Evolutionary conservation across 306 rosid species (phyloP).

Genomic region (Cucurbita argyrosperma): DNA sequence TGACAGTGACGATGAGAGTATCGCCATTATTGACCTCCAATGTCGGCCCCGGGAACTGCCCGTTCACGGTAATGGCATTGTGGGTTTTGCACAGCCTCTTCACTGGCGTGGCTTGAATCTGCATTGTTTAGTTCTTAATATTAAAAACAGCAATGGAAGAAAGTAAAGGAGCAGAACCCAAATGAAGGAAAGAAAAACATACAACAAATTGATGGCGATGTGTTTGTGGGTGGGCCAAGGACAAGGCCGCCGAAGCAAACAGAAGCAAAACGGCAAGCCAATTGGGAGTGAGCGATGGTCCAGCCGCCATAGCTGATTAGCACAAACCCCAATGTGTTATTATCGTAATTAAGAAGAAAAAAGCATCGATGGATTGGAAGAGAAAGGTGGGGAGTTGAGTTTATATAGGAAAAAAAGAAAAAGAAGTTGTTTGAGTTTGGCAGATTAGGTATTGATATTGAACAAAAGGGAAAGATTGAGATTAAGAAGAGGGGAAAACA

Average conservation of each 20-base stretch:
- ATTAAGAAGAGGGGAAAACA: constrained; percentile 7
- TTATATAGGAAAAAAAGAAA: constrained; percentile 6
- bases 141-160: not conserved
- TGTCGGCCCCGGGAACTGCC: constrained; percentile 84
- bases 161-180: too few relatives aligned
- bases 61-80: constrained; percentile 66
- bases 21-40: constrained; percentile 77
- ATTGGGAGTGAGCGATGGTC: constrained; percentile 7
- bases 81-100: constrained; percentile 98
- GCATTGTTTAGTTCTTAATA: not conserved
- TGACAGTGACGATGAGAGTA: constrained; percentile 59
- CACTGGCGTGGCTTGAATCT: constrained; percentile 89
- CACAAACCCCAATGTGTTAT: too few relatives aligned
- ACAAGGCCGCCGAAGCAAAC: constrained; percentile 27
- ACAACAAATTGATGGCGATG: constrained; percentile 75
- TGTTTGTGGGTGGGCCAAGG: constrained; percentile 35
- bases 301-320: not conserved
- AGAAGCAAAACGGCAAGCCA: constrained; percentile 36
- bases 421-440: constrained; percentile 32
- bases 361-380: not conserved
- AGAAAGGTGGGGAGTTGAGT: not conserved
- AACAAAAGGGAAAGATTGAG: constrained; percentile 4
- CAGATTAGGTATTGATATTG: constrained; percentile 44
- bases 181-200: constrained; percentile 4
- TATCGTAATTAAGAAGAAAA: not conserved